A percentile compares a stretch with the other conserved stretches of the same genome.
Conservation (phyloP, 805 yeast genomes). For the Isabelozyma rhagii region DNA sequence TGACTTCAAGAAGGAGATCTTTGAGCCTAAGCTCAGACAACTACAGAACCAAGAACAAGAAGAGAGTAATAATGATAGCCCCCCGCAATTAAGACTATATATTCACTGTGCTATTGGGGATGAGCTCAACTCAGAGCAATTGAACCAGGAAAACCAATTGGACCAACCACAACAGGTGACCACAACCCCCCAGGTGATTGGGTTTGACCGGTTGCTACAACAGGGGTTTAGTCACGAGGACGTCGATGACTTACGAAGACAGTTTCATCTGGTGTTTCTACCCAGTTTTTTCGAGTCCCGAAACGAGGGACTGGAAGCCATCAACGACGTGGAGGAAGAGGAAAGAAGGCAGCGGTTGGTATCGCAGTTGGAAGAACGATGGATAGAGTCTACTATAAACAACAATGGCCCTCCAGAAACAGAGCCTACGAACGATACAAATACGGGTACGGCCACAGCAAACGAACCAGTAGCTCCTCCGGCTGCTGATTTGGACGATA, state of each 20-base stretch:
- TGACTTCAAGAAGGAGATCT: constrained; percentile 50
- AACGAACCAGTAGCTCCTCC: constrained; percentile 28
- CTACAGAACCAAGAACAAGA: constrained; percentile 6
- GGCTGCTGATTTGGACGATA: constrained; percentile 27
- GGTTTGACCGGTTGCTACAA: constrained; percentile 78
- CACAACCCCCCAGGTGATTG: constrained; percentile 67
- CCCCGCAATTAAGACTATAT: constrained; percentile 39
- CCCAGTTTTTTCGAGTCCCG: constrained; percentile 10
- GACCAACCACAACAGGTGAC: constrained; percentile 52
- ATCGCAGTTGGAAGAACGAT: constrained; percentile 74
- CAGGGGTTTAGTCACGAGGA: constrained; percentile 85
- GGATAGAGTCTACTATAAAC: constrained; percentile 78
- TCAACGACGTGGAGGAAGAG: constrained; percentile 39
- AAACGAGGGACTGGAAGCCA: constrained; percentile 14
- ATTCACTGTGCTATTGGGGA: constrained; percentile 82
- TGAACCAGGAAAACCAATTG: constrained; percentile 55
- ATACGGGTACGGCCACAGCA: constrained; percentile 13
- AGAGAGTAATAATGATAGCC: constrained; percentile 1
- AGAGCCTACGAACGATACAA: background rate
- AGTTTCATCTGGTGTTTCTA: constrained; percentile 63
- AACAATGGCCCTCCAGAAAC: background rate
- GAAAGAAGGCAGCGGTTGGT: constrained; percentile 39
- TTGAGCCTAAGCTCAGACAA: constrained; percentile 23
- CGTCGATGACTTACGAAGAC: constrained; percentile 65
- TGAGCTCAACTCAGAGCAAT: constrained; percentile 49